Conservation (phyloP, 192 early-diverging fungal genomes). For the Coemansia sp. region DNA sequence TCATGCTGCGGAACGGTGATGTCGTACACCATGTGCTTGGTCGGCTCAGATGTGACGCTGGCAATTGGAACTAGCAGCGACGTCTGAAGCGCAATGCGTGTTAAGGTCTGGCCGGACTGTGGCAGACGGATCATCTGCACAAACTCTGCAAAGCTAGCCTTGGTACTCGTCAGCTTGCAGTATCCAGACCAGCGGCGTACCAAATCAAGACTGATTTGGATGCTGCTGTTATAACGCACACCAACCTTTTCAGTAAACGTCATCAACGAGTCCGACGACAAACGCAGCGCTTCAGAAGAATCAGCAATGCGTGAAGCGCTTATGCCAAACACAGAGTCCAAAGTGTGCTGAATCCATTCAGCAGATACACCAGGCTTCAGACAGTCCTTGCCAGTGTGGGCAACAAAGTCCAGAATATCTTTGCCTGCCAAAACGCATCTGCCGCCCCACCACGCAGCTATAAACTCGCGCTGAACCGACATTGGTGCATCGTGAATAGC, state of each 20-base stretch:
- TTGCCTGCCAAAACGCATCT: not conserved
- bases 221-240: conserved; percentile 38
- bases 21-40: conserved; percentile 45
- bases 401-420: not conserved
- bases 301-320: not conserved
- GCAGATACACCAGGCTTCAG: not conserved
- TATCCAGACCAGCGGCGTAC: conserved; percentile 42
- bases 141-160: conserved; percentile 17
- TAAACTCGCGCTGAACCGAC: conserved; percentile 52
- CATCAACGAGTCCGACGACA: conserved; percentile 12
- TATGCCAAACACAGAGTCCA: conserved; percentile 11
- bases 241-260: conserved; percentile 34
- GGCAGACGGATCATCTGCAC: conserved; percentile 13
- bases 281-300: conserved; percentile 1
- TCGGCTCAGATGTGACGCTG: conserved; percentile 10
- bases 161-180: not conserved
- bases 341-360: conserved; percentile 12
- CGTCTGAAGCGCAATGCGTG: not conserved
- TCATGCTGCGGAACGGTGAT: conserved; percentile 53
- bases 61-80: conserved; percentile 31
- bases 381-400: not conserved
- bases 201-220: conserved; percentile 19
- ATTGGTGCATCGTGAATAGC: conserved; percentile 19
- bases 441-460: conserved; percentile 55
- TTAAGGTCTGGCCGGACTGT: not conserved